Percentiles rank a stretch among this genome's conserved stretches.
These are phyloP conservation scores for Fagopyrum esculentum DNA, from an alignment of 148 eudicot genomes.

Conservation along the genomic window DNA sequence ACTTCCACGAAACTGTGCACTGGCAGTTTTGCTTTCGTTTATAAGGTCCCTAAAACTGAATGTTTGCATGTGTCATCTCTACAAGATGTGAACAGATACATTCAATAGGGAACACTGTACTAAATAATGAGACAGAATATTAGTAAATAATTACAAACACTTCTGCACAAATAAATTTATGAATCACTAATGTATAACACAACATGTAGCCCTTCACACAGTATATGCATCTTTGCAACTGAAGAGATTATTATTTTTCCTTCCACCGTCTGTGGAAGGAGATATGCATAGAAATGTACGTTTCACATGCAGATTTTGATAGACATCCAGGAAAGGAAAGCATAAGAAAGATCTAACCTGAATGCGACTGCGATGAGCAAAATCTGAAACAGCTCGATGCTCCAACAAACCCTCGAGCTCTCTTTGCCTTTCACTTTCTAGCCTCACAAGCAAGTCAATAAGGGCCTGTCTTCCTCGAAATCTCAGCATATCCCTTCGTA, in stretches of 20 bases:
- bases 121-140: background rate
- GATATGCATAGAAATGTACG: background rate
- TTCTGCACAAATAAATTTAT: background rate
- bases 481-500: conserved; percentile 76
- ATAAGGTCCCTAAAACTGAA: background rate
- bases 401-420: conserved; percentile 91
- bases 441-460: conserved; percentile 80
- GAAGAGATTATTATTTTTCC: background rate
- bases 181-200: background rate
- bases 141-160: background rate
- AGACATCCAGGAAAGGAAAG: background rate
- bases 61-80: background rate
- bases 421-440: conserved; percentile 87
- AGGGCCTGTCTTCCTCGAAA: conserved; percentile 93
- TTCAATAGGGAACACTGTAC: background rate
- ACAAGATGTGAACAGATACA: background rate
- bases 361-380: conserved; percentile 96
- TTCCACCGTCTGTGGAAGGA: background rate
- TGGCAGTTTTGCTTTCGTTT: background rate
- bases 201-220: background rate
- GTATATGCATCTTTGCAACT: background rate
- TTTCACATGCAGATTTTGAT: background rate
- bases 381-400: conserved; percentile 94
- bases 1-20: background rate
- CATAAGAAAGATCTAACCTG: conserved; percentile 47